These are phyloP conservation scores for Fraxinus sp. DNA, from an alignment of 305 asterid species.

Conservation along the genomic window DNA sequence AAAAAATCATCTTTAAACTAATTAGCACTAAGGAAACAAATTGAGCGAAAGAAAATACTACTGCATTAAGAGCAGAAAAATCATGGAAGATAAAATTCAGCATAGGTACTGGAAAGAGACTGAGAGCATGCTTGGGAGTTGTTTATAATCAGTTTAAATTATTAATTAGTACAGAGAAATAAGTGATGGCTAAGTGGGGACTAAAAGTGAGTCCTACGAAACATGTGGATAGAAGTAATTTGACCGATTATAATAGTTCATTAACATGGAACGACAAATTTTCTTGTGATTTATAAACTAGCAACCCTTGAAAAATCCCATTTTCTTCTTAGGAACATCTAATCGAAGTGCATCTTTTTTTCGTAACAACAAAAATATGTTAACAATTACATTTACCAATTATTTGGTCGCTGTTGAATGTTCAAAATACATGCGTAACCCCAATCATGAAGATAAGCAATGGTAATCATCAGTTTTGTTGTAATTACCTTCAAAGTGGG, in stretches of 20 bases:
- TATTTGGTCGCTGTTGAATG: not conserved
- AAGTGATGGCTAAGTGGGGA: not conserved
- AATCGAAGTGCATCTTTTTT: not conserved
- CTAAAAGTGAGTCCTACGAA: not conserved
- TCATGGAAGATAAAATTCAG: not conserved
- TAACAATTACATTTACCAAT: constrained; percentile 1
- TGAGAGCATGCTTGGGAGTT: not conserved
- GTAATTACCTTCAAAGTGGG: constrained; percentile 81
- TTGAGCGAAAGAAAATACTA: not conserved
- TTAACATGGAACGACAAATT: not conserved
- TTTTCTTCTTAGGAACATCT: not conserved
- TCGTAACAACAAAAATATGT: not conserved
- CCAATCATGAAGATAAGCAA: not conserved
- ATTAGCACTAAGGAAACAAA: not conserved
- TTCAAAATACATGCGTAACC: not conserved
- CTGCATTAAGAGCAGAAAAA: not conserved
- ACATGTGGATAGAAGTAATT: not conserved
- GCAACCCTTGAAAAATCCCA: not conserved
- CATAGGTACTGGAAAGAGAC: not conserved
- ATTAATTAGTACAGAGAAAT: not conserved
- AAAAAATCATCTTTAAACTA: not conserved
- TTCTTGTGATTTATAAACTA: not conserved
- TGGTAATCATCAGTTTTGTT: constrained; percentile 14
- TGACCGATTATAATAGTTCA: not conserved
- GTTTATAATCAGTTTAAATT: not conserved